Evolutionary conservation across 768 basidiomycete genomes (phyloP).

Genomic region (Serendipita sp.): DNA sequence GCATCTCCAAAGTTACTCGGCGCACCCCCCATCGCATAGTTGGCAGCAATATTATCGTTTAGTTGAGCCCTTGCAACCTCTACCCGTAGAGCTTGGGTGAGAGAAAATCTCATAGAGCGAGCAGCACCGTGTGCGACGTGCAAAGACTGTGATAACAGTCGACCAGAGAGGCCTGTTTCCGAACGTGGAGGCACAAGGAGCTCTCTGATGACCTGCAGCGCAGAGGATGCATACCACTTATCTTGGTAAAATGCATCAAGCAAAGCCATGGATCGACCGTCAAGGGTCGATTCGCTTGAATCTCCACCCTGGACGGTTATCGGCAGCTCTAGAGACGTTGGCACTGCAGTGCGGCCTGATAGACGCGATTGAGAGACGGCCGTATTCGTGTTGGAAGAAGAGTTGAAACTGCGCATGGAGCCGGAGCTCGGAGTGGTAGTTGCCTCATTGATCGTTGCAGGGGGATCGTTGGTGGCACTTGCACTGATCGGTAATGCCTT

Average conservation of each 20-base stretch:
- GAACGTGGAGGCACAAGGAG: background rate
- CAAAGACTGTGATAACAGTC: background rate
- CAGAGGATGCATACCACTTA: background rate
- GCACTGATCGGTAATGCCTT: background rate
- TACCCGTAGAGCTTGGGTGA: background rate
- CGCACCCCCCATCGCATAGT: constrained; percentile 1
- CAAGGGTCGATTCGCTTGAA: background rate
- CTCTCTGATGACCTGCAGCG: background rate
- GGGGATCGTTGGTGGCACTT: background rate
- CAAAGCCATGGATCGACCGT: background rate
- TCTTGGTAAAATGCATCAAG: background rate
- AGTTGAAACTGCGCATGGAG: background rate
- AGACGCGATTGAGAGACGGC: background rate
- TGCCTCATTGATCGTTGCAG: background rate
- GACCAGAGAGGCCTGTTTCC: background rate
- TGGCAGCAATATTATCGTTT: background rate
- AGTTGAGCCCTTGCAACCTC: background rate
- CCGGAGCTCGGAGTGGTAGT: background rate
- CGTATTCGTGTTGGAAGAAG: background rate
- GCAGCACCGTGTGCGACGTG: background rate
- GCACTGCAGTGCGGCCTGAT: too few species aligned
- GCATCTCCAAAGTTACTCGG: background rate
- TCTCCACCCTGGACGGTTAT: too few species aligned
- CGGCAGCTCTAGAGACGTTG: too few species aligned
- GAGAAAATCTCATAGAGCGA: background rate